Evolutionary conservation across 805 yeast species (phyloP).

Genomic region (Yamadazyma scolyti): DNA sequence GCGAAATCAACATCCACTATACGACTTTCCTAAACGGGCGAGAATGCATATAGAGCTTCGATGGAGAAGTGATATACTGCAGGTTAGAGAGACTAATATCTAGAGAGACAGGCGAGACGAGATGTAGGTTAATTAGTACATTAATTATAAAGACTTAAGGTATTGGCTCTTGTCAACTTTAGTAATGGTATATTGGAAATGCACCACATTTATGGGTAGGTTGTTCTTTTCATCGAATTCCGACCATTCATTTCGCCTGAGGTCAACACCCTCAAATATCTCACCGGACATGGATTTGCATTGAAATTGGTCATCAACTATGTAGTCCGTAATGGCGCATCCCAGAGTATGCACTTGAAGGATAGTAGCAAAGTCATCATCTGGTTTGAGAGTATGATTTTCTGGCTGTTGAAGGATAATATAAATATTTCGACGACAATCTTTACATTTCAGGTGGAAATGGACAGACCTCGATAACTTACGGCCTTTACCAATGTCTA

Average conservation of each 20-base stretch:
- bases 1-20: too few species aligned
- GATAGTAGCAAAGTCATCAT: conserved; percentile 5
- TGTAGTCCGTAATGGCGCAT: conserved; percentile 5
- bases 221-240: conserved; percentile 8
- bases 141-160: too few species aligned
- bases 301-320: conserved; percentile 10
- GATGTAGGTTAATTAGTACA: too few species aligned
- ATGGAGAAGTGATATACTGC: too few species aligned
- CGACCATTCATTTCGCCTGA: conserved; percentile 11
- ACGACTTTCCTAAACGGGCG: too few species aligned
- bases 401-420: conserved; percentile 6
- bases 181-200: conserved; percentile 6
- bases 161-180: too few species aligned
- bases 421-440: conserved; percentile 8
- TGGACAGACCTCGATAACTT: conserved; percentile 7
- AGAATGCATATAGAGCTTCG: too few species aligned
- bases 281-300: conserved; percentile 7
- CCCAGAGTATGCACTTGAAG: conserved; percentile 11
- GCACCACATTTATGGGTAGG: conserved; percentile 6
- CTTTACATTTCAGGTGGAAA: conserved; percentile 11
- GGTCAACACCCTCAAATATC: conserved; percentile 10
- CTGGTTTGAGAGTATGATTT: not conserved
- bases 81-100: too few species aligned
- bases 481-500: too few species aligned
- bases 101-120: too few species aligned